These are phyloP conservation scores for Starmerella gropengiesseri DNA, from an alignment of 805 yeast genomes.

Conservation along the genomic window DNA sequence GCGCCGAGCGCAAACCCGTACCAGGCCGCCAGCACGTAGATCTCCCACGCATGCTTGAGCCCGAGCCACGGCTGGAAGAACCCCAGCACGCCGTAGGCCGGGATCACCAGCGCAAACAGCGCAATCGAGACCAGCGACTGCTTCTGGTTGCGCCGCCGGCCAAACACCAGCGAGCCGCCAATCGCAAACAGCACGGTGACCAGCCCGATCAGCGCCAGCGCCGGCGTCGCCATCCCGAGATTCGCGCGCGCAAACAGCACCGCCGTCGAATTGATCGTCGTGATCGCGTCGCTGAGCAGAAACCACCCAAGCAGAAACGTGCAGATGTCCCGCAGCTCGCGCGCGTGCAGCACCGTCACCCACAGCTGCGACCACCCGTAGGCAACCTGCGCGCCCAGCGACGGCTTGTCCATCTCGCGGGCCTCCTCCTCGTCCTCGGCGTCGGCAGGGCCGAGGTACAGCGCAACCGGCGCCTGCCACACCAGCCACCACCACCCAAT, in stretches of 20 bases:
- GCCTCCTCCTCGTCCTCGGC: conserved; percentile 7
- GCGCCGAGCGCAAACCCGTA: conserved; percentile 72
- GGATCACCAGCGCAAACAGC: conserved; percentile 52
- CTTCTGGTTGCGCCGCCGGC: conserved; percentile 33
- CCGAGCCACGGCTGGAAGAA: conserved; percentile 48
- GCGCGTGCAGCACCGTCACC: conserved; percentile 48
- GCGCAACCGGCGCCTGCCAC: conserved; percentile 52
- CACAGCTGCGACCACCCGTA: conserved; percentile 54
- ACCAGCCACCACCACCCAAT: conserved; percentile 73
- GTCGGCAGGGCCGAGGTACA: conserved; percentile 34
- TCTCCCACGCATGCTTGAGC: conserved; percentile 51
- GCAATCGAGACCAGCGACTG: conserved; percentile 43
- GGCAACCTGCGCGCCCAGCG: conserved; percentile 7
- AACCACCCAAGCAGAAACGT: conserved; percentile 66
- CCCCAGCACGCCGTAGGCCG: conserved; percentile 61
- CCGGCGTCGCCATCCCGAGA: conserved; percentile 55
- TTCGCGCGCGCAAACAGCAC: conserved; percentile 64
- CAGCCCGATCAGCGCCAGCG: conserved; percentile 53
- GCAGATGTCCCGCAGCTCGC: conserved; percentile 51
- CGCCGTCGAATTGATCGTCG: conserved; percentile 73
- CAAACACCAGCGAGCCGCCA: conserved; percentile 50
- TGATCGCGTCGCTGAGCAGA: conserved; percentile 59
- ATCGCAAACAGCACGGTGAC: conserved; percentile 59
- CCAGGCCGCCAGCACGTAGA: conserved; percentile 60
- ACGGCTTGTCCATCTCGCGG: not conserved